Conservation (phyloP, 2,329 filamentous ascomycete species). For the Neurospora sp. region DNA sequence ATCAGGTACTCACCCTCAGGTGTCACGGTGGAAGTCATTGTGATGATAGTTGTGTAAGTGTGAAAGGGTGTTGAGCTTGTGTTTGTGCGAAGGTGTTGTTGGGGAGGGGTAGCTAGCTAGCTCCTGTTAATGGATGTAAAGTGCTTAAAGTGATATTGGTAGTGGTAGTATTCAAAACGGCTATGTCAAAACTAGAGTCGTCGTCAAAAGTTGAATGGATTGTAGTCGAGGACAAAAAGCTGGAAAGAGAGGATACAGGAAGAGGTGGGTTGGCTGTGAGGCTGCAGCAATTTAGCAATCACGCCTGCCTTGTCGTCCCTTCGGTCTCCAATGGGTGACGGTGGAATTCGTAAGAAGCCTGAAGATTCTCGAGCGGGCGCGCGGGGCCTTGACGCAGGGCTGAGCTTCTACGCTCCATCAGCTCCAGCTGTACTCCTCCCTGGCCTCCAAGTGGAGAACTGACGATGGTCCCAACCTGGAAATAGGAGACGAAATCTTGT, state of each 20-base stretch:
- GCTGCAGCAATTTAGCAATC: conserved; percentile 10
- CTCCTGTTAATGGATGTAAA: neutral
- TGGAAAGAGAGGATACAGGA: neutral
- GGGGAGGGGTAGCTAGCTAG: neutral
- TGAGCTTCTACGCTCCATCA: conserved; percentile 8
- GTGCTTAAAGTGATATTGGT: neutral
- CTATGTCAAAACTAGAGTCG: neutral
- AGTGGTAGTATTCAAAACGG: neutral
- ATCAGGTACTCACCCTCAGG: conserved; percentile 18
- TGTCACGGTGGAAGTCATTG: conserved; percentile 16
- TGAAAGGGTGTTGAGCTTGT: neutral
- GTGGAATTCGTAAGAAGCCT: conserved; percentile 35
- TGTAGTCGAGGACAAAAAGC: conserved; percentile 1
- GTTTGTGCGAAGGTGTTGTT: neutral
- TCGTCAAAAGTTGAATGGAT: conserved; percentile 2
- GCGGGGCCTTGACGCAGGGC: conserved; percentile 18
- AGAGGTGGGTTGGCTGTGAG: conserved; percentile 9
- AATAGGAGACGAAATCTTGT: conserved; percentile 3
- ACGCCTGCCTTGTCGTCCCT: conserved; percentile 7
- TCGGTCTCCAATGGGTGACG: conserved; percentile 7
- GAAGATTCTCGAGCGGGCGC: conserved; percentile 24
- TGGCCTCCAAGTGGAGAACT: neutral
- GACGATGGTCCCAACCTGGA: neutral
- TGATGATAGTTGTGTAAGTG: conserved; percentile 1
- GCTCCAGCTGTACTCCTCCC: neutral